These are phyloP conservation scores for Fagus crenata DNA, from an alignment of 306 rosid species.

Conservation along the genomic window DNA sequence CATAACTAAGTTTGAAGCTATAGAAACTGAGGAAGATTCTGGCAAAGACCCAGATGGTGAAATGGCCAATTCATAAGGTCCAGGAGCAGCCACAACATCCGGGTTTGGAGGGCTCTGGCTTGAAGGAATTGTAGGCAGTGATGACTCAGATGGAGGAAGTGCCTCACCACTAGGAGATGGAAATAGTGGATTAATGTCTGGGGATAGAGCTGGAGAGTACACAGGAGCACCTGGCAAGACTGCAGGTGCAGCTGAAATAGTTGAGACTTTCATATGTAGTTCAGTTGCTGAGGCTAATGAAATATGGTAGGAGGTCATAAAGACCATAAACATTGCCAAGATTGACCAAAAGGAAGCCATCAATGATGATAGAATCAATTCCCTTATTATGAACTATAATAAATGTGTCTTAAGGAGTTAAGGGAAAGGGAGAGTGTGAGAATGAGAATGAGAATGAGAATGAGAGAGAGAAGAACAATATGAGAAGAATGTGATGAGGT, in stretches of 20 bases:
- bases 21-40: conserved; percentile 25
- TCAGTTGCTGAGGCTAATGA: conserved; percentile 26
- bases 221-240: conserved; percentile 37
- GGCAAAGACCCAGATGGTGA: conserved; percentile 46
- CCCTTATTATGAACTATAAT: conserved; percentile 21
- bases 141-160: conserved; percentile 43
- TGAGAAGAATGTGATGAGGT: not conserved
- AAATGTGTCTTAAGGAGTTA: conserved; percentile 5
- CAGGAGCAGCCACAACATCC: conserved; percentile 30
- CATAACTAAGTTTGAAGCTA: conserved; percentile 6
- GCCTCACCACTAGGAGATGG: conserved; percentile 46
- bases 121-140: conserved; percentile 58
- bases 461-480: not conserved
- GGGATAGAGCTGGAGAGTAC: conserved; percentile 39
- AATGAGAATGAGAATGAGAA: not conserved
- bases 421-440: not conserved
- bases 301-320: conserved; percentile 20
- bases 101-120: conserved; percentile 62
- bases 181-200: conserved; percentile 52
- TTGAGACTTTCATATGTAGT: conserved; percentile 23
- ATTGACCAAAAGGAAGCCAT: conserved; percentile 44
- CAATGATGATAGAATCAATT: conserved; percentile 29
- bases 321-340: conserved; percentile 22
- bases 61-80: conserved; percentile 33
- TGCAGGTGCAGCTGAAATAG: conserved; percentile 54